Evolutionary conservation across 768 basidiomycete species (phyloP).

Genomic region (Agaricus blazei): DNA sequence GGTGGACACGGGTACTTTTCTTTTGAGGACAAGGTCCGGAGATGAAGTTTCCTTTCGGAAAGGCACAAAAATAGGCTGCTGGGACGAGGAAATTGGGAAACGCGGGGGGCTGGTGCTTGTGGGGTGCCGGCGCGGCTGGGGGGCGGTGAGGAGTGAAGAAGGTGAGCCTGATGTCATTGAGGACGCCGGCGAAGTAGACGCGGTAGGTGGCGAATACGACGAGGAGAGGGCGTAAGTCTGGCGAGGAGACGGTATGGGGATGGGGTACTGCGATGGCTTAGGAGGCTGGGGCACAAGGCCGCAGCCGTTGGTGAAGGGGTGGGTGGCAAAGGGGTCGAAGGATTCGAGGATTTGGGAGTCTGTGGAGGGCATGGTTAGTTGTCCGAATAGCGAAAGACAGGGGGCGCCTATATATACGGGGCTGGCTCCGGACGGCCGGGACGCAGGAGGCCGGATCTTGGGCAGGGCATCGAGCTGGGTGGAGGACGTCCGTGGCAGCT

Average conservation of each 20-base stretch:
- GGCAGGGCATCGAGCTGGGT: background rate
- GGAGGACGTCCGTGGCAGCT: background rate
- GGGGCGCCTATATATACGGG: conserved; percentile 2
- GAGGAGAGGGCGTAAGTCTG: conserved; percentile 4
- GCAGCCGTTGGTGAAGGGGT: conserved; percentile 52
- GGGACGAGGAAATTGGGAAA: conserved; percentile 13
- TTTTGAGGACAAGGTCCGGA: conserved; percentile 47
- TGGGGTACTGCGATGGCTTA: conserved; percentile 43
- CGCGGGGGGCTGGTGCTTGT: conserved; percentile 13
- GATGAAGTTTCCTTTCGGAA: conserved; percentile 50
- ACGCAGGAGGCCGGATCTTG: conserved; percentile 8
- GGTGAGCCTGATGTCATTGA: conserved; percentile 14
- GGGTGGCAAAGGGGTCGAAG: conserved; percentile 54
- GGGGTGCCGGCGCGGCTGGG: conserved; percentile 21
- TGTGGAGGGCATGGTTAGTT: conserved; percentile 11
- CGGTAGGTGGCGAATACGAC: conserved; percentile 15
- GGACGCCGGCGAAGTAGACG: conserved; percentile 18
- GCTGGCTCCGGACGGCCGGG: conserved; percentile 1
- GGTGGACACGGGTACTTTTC: conserved; percentile 19
- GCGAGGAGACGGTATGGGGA: conserved; percentile 31
- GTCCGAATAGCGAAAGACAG: background rate
- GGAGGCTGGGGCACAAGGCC: conserved; percentile 37
- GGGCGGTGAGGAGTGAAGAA: conserved; percentile 18
- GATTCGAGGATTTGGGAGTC: conserved; percentile 32
- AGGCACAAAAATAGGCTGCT: conserved; percentile 44